Percentiles rank a stretch among this genome's conserved stretches.
Conservation (phyloP, 2,329 filamentous ascomycete genomes). For the Lasiodiplodia sp. region DNA sequence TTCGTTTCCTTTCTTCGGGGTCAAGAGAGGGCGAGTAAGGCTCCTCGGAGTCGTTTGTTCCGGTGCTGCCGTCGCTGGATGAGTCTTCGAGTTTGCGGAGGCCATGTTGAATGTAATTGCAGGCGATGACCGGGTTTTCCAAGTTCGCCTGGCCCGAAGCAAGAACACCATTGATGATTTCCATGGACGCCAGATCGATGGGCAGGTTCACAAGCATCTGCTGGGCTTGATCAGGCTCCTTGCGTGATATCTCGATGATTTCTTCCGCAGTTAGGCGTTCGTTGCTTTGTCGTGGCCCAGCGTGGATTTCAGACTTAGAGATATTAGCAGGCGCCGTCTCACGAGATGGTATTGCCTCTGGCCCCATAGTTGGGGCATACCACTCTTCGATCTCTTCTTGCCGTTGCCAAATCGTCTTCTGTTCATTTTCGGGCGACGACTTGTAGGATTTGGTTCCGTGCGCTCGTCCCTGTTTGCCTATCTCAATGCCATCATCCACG, state of each 20-base stretch:
- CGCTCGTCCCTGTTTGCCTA: no score
- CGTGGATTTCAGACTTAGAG: neutral
- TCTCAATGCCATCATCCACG: neutral
- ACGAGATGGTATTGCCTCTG: neutral
- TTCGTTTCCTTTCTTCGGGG: slow-evolving; percentile 45
- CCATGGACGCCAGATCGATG: slow-evolving; percentile 46
- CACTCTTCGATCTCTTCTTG: neutral
- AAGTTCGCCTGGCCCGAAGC: slow-evolving; percentile 37
- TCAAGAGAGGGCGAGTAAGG: slow-evolving; percentile 36
- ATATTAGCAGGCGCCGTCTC: neutral
- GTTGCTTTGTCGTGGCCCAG: neutral
- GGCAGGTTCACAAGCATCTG: slow-evolving; percentile 45
- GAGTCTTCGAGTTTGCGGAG: slow-evolving; percentile 44
- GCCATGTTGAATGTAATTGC: slow-evolving; percentile 48
- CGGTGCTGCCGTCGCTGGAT: slow-evolving; percentile 24
- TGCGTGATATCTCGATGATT: slow-evolving; percentile 8
- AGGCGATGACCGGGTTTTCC: slow-evolving; percentile 41
- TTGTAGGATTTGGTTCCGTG: no score
- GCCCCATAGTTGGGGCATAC: slow-evolving; percentile 3
- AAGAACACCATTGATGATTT: slow-evolving; percentile 49
- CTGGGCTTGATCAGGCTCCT: slow-evolving; percentile 31
- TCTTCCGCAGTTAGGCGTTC: slow-evolving; percentile 1
- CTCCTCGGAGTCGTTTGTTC: slow-evolving; percentile 28
- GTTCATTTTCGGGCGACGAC: no score
- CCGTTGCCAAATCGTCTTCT: neutral